These are phyloP conservation scores for Byssoonygena ceratinophila DNA, from an alignment of 2,329 filamentous ascomycete genomes.

Conservation along the genomic window DNA sequence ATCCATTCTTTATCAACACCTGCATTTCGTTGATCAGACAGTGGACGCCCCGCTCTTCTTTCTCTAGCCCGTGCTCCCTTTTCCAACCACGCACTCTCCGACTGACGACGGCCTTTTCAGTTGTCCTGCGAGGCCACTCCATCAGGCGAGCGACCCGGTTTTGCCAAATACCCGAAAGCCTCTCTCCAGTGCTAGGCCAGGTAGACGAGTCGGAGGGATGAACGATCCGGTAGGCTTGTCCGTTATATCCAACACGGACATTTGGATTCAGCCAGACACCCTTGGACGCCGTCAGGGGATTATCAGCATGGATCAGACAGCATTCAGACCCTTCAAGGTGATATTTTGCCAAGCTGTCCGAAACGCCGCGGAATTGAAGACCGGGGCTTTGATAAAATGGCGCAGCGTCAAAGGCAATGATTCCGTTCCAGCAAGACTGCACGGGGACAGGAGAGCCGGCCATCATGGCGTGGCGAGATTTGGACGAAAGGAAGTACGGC, in stretches of 20 bases:
- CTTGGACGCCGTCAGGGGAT: conserved; percentile 23
- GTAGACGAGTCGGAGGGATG: conserved; percentile 13
- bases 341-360: conserved; percentile 47
- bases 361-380: conserved; percentile 53
- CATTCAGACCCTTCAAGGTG: conserved; percentile 65
- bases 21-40: conserved; percentile 55
- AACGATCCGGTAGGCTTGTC: conserved; percentile 35
- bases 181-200: conserved; percentile 43
- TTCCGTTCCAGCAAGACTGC: conserved; percentile 17
- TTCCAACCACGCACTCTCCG: conserved; percentile 15
- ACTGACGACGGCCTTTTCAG: neutral
- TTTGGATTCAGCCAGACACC: conserved; percentile 33
- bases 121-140: conserved; percentile 19
- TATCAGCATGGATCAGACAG: conserved; percentile 48
- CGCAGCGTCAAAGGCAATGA: conserved; percentile 17
- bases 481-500: conserved; percentile 41
- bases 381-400: conserved; percentile 20
- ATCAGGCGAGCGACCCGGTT: conserved; percentile 41
- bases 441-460: conserved; percentile 13
- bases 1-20: conserved; percentile 47
- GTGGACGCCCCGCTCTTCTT: conserved; percentile 39
- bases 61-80: conserved; percentile 18
- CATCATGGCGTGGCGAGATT: conserved; percentile 15
- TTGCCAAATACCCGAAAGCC: conserved; percentile 48
- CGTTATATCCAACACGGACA: conserved; percentile 33